Conservation (phyloP, 2,329 filamentous ascomycete species). For the Cladosporium sp. region DNA sequence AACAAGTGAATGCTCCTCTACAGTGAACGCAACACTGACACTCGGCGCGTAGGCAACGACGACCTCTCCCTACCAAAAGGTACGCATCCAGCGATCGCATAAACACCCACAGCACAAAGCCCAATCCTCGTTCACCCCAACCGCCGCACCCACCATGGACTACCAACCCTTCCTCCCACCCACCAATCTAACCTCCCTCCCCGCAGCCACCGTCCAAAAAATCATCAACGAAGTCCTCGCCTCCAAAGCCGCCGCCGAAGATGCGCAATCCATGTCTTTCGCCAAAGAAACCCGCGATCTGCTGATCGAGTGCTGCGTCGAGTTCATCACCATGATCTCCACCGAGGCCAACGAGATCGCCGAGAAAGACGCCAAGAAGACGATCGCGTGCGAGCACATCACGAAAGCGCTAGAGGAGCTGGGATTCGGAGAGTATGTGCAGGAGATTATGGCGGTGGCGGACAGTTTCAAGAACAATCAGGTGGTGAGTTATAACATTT, state of each 20-base stretch:
- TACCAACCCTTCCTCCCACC: not conserved
- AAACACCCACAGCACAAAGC: not conserved
- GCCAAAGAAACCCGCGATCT: constrained; percentile 94
- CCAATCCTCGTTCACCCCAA: not conserved
- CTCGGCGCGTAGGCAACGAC: constrained; percentile 47
- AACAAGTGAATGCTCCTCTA: not conserved
- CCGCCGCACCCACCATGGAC: not conserved
- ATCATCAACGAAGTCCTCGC: constrained; percentile 95
- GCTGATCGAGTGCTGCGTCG: constrained; percentile 96
- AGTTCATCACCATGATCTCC: constrained; percentile 98
- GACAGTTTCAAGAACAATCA: constrained; percentile 90
- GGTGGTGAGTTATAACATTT: constrained; percentile 61
- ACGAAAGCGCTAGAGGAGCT: constrained; percentile 90
- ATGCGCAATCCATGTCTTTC: constrained; percentile 65
- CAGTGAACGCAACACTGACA: constrained; percentile 9
- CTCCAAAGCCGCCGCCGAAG: constrained; percentile 46
- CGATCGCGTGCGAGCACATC: constrained; percentile 96
- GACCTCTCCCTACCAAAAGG: constrained; percentile 61
- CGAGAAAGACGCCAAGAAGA: constrained; percentile 98
- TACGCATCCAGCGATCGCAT: constrained; percentile 25
- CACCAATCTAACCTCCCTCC: constrained; percentile 9
- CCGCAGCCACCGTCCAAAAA: constrained; percentile 67
- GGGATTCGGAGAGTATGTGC: constrained; percentile 89
- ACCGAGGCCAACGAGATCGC: constrained; percentile 98
- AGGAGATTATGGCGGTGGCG: constrained; percentile 81